A percentile compares a stretch with the other conserved stretches of the same genome.
These are phyloP conservation scores for Pestalotiopsis sp. DNA, from an alignment of 2,329 filamentous ascomycete genomes.

Conservation along the genomic window DNA sequence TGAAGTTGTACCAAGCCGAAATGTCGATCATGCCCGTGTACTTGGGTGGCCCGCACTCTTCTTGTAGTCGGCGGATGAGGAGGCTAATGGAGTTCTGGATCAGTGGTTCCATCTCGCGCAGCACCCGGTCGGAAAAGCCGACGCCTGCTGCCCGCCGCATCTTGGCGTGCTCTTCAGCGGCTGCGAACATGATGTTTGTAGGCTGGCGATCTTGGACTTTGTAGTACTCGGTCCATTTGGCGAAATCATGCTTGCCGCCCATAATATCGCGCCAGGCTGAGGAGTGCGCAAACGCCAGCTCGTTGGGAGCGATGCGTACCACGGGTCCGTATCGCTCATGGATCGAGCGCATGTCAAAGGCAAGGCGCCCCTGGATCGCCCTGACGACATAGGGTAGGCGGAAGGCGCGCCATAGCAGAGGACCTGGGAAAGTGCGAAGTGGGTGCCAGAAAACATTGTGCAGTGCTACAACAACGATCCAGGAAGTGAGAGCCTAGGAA, in stretches of 20 bases:
- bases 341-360: conserved; percentile 26
- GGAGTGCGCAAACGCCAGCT: conserved; percentile 32
- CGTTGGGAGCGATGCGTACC: conserved; percentile 32
- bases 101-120: conserved; percentile 7
- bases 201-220: not conserved
- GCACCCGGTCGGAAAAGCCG: conserved; percentile 1
- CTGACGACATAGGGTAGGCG: not conserved
- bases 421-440: conserved; percentile 8
- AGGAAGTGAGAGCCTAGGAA: not conserved
- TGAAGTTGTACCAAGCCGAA: conserved; percentile 1
- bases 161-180: conserved; percentile 3
- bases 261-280: conserved; percentile 32
- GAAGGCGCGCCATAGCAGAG: conserved; percentile 6
- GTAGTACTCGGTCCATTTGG: conserved; percentile 10
- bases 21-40: not conserved
- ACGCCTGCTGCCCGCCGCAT: conserved; percentile 1
- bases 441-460: conserved; percentile 13
- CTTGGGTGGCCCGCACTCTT: not conserved
- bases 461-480: not conserved
- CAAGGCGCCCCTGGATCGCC: conserved; percentile 9
- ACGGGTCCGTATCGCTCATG: conserved; percentile 33
- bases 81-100: conserved; percentile 1
- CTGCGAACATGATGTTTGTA: conserved; percentile 11
- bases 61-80: conserved; percentile 1
- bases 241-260: conserved; percentile 8